phyloP scores from a whole-genome alignment of 768 basidiomycete genomes.

The Panaeolus cyanescens region DNA sequence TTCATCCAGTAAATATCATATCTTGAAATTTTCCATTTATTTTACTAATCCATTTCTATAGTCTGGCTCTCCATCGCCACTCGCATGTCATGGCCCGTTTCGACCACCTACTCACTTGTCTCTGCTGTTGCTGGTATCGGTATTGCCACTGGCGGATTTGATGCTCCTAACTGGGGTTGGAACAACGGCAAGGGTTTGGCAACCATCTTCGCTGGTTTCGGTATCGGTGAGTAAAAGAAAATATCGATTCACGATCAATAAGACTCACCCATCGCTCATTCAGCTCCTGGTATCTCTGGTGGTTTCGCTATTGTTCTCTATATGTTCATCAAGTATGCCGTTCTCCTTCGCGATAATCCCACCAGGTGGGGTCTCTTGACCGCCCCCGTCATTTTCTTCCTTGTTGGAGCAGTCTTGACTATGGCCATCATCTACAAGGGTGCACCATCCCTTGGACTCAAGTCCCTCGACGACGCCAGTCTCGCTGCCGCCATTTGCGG shows the following conservation, averaged over 20 bases:
- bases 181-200: constrained; percentile 26
- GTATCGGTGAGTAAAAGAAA: constrained; percentile 17
- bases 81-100: constrained; percentile 27
- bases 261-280: background rate
- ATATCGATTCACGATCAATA: background rate
- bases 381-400: constrained; percentile 29
- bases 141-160: constrained; percentile 22
- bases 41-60: background rate
- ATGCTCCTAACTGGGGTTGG: constrained; percentile 28
- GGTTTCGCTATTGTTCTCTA: constrained; percentile 23
- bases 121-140: constrained; percentile 27
- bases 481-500: constrained; percentile 24
- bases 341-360: constrained; percentile 23
- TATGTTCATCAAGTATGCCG: constrained; percentile 24
- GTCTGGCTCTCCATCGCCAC: constrained; percentile 27
- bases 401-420: constrained; percentile 24
- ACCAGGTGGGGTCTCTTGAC: constrained; percentile 21
- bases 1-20: constrained; percentile 16
- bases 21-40: background rate
- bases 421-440: constrained; percentile 29
- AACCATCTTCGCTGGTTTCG: constrained; percentile 26
- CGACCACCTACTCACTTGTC: constrained; percentile 27
- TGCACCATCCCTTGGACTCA: constrained; percentile 22
- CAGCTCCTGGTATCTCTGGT: constrained; percentile 20
- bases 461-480: constrained; percentile 9